Base-by-base conservation (phyloP, 805 yeast species). In the Ogataea henricii region DNA sequence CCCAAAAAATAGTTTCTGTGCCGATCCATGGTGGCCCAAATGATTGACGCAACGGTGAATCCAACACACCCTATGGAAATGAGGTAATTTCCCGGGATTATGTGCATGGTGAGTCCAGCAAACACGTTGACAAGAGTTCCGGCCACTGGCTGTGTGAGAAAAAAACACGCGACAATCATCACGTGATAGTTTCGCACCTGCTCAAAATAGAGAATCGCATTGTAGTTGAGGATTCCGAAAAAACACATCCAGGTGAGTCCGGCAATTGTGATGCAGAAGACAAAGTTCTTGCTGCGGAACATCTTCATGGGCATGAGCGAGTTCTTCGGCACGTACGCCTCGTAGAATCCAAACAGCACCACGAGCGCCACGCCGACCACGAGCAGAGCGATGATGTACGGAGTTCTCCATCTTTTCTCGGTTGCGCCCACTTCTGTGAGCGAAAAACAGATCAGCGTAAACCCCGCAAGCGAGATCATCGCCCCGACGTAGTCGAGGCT, bases 291-390 rank as follows among this genome's bases (percentile, higher is more conserved):
- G 45, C 59, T 67, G 38, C 57, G 64, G 71, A 76, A 76, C 47
- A 76, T 58, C 30, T 49, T 45, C 69, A 74, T 68, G 9, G 81
- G 81, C 74, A 76, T 72, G 16, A 77, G 56, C n/a, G 81, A 80
- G n/a, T 60, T 55, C 35, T 49, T 37, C 1, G 79, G 73, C 1
- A 72, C 47, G 36, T 67, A 67, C 2, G 54, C 37, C 56, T 77
- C 80, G 52, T 69, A 74, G 7, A 70, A 10, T 2, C 65, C 65
- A 39, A 73, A 68, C 0, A 46, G 57, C 1, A 59, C 57, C 16
- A 76, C 51, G n/a, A 73, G 45, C 1, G 56, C 45, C 6, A 68
- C 54, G 1, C 78, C 77, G 6, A 74, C 63, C 16, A 76, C 58
- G n/a, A 76, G 43, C 3, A 70, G 60, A 4, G 72, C 76, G 47